Percentiles rank a stretch among this genome's conserved stretches.
Evolutionary conservation across 495 filamentous ascomycete species (phyloP).

Genomic region (Penicillium soppii): DNA sequence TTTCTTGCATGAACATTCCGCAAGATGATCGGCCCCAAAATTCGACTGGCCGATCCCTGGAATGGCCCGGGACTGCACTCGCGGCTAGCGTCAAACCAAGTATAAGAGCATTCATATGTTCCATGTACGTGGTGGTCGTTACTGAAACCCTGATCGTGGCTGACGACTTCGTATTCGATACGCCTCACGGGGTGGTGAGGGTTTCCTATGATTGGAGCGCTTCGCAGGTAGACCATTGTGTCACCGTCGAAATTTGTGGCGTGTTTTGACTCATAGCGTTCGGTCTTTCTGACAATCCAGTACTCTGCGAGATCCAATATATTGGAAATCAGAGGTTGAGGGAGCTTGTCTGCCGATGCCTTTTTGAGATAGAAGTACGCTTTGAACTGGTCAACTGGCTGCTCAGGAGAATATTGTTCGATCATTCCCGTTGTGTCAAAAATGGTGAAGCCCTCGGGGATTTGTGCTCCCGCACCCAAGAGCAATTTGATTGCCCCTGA

Average conservation of each 20-base stretch:
- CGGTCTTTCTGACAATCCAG: background rate
- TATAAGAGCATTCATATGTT: background rate
- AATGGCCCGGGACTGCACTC: background rate
- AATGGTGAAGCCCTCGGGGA: background rate
- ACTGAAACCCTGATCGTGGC: slow-evolving; percentile 2
- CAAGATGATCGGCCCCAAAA: background rate
- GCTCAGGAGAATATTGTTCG: background rate
- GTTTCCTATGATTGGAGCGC: background rate
- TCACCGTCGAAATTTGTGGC: background rate
- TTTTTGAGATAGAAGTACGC: slow-evolving; percentile 5
- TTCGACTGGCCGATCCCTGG: background rate
- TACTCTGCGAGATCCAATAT: slow-evolving; percentile 4
- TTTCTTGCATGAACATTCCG: background rate
- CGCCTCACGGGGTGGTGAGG: background rate
- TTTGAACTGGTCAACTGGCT: background rate
- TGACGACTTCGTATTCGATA: slow-evolving; percentile 2
- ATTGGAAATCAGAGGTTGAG: background rate
- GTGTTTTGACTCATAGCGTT: background rate
- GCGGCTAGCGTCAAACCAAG: slow-evolving; percentile 4
- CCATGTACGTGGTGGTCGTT: background rate
- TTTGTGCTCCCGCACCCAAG: background rate
- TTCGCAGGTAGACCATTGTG: slow-evolving; percentile 2
- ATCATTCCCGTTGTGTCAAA: background rate
- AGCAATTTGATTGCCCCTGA: background rate
- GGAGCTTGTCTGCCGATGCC: background rate